Base-by-base conservation (phyloP, 768 basidiomycete genomes). In the Agaricus bisporus region DNA sequence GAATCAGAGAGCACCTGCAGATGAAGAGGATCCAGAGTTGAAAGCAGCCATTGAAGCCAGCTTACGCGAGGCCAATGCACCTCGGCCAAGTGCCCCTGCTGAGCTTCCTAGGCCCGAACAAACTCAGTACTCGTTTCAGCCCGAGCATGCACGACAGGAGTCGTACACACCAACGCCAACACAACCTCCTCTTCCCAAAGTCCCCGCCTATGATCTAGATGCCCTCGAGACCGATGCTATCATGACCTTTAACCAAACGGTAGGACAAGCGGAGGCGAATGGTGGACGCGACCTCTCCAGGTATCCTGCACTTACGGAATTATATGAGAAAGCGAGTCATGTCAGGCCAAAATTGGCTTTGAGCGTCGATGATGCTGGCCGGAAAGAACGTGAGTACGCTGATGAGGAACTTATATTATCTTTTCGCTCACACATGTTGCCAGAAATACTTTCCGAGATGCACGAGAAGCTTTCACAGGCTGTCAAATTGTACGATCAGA, bases 21-120 rank as follows among this genome's bases (percentile, higher is more conserved):
- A 67, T 3, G 82, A 91, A 10, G 95, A 95, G 29, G 89, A 99
- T 67, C 88, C 89, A 10, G 94, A 98, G 54, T 73, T 99, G 17
- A 81, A 77, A 55, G 90, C 95, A 17, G 97, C 97, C 0, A 99
- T 99, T 48, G 93, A 98, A 64, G 97, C 97, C 0, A 92, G 89
- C 64, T 68, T 99, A 57, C 77, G 85, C n/a, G 97, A 99, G 61
- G 85, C 80, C 2, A 83, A 76, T 55, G 84, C 88, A 10, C 86
- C 86, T 0, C 82, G 76, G 57, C 84, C 91, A 6, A 91, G 89
- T 60, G 90, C 89, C 0, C 92, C 93, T 0, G 67, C 80, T 6
- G 80, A 86, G 48, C 74, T 79, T 2, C 73, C 80, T 3, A 70
- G 71, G 17, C 63, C 66, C 1, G 81, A 85, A 51, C 70, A 77